Evolutionary conservation across 345 rosid genomes (phyloP).

Genomic region (Triadica sebifera): DNA sequence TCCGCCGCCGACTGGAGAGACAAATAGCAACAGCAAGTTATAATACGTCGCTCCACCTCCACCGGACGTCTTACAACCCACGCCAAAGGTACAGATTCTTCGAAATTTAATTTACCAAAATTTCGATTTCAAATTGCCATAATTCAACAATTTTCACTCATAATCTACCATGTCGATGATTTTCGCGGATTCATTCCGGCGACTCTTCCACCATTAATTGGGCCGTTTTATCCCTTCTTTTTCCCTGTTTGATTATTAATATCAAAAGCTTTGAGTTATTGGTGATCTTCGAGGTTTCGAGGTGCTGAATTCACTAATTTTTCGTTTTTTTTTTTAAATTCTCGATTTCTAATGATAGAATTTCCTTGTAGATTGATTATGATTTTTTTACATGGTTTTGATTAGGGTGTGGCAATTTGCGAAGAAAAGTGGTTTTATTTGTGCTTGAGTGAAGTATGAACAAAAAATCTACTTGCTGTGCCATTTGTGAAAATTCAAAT

Average conservation of each 20-base stretch:
- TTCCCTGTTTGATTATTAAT: too few relatives aligned
- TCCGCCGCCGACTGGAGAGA: neutral
- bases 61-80: too few relatives aligned
- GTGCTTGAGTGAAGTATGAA: slow-evolving; percentile 22
- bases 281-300: too few relatives aligned
- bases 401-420: slow-evolving; percentile 3
- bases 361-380: neutral
- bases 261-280: too few relatives aligned
- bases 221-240: too few relatives aligned
- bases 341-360: neutral
- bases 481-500: slow-evolving; percentile 71
- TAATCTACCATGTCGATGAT: neutral
- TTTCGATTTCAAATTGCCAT: neutral
- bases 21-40: too few relatives aligned
- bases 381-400: neutral
- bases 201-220: too few relatives aligned
- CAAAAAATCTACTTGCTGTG: slow-evolving; percentile 44
- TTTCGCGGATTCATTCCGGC: neutral
- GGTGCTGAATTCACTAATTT: neutral
- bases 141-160: neutral
- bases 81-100: neutral
- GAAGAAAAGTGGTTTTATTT: neutral
- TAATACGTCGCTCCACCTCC: neutral
- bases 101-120: neutral
- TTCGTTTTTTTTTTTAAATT: too few relatives aligned